Conservation (phyloP, 2,329 filamentous ascomycete genomes). For the Penicillium sp. region DNA sequence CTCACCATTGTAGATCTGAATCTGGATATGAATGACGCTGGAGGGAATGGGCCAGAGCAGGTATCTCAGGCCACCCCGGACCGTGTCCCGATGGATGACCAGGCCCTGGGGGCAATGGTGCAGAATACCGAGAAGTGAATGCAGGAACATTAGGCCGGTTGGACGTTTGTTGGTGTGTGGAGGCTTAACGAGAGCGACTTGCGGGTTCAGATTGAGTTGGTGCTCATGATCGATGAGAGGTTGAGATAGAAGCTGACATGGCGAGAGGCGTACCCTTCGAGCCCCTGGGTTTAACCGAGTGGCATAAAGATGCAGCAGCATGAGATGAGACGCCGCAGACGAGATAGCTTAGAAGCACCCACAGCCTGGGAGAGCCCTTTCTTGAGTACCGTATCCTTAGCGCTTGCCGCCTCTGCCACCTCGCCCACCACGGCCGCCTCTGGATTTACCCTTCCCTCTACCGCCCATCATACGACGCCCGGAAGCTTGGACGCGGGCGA, state of each 20-base stretch:
- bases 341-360: background rate
- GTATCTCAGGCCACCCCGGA: constrained; percentile 51
- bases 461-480: constrained; percentile 14
- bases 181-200: constrained; percentile 50
- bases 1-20: constrained; percentile 56
- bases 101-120: constrained; percentile 42
- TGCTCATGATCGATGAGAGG: constrained; percentile 39
- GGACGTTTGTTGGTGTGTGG: constrained; percentile 53
- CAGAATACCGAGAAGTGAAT: constrained; percentile 50
- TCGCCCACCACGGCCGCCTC: constrained; percentile 16
- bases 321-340: background rate
- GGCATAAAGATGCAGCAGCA: background rate
- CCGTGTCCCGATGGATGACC: constrained; percentile 44
- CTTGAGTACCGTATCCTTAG: background rate
- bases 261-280: background rate
- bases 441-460: constrained; percentile 24
- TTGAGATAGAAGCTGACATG: background rate
- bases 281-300: background rate
- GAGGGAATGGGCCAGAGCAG: constrained; percentile 49
- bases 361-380: background rate
- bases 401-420: constrained; percentile 16
- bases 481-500: constrained; percentile 39
- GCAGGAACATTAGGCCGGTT: constrained; percentile 52
- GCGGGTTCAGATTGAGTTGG: constrained; percentile 58
- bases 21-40: constrained; percentile 50